Base-by-base conservation (phyloP, 306 rosid genomes). In the Sphenostylis stenocarpa region DNA sequence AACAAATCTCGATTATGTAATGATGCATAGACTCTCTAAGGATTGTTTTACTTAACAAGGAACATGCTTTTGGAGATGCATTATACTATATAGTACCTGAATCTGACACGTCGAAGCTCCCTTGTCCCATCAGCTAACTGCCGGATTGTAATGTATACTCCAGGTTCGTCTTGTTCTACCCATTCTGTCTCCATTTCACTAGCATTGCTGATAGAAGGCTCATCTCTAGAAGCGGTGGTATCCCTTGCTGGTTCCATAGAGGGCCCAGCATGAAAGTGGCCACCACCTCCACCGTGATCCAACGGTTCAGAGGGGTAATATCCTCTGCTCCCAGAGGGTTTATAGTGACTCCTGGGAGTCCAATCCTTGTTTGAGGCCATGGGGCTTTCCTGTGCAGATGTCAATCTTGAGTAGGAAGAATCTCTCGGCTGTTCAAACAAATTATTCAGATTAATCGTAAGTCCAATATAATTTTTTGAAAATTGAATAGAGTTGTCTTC, bases 121-220 rank as follows among this genome's bases (percentile, higher is more conserved):
- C 95, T 83, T 0, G 89, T 86, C 75, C 96, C 98, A 55, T 90
- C 97, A 6, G 90, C 86, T 49, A 86, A 87, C 84, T 92, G 96
- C 39, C 95, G 77, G 75, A 94, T 92, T 23, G 97, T 94, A 53
- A 94, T 92, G 82, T 87, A 92, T 3, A 94, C 97, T 2, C 98
- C 98, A 51, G 97, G 92, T 69, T 94, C 97, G 77, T 94, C 97
- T 85, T 94, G 83, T 70, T 90, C 98, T 7, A 94, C 89, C 98
- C 98, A 94, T 71, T 94, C 97, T 12, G 95, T 66, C 75, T 94
- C 97, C 77, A 94, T 76, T 65, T 90, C 98, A 63, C 97, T 88
- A 58, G 94, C 98, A 84, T 94, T 94, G 85, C 97, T 94, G 53
- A 90, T 67, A 17, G 98, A 94, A 87, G 94, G 91, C 39, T 94